Conservation (phyloP, 495 filamentous ascomycete species). For the Xylaria bambusicola region DNA sequence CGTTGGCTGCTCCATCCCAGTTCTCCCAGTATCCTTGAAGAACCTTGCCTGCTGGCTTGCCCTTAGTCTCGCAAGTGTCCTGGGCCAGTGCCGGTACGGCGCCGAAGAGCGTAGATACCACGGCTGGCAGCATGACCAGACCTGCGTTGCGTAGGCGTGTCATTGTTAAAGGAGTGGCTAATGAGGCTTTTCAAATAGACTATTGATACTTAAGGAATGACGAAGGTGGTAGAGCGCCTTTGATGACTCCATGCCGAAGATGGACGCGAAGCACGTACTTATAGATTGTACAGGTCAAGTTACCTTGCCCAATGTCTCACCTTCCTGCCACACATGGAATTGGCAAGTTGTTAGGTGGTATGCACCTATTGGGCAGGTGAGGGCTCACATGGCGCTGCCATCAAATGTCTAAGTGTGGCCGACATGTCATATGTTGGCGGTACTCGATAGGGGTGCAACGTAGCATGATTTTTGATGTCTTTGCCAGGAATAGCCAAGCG, state of each 20-base stretch:
- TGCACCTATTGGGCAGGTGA: constrained; percentile 8
- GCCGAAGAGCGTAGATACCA: constrained; percentile 18
- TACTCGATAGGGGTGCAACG: background rate
- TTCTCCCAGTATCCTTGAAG: constrained; percentile 32
- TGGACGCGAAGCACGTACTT: background rate
- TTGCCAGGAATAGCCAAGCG: background rate
- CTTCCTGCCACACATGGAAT: background rate
- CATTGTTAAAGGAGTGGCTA: constrained; percentile 11
- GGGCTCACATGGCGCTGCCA: constrained; percentile 1
- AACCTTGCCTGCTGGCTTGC: constrained; percentile 26
- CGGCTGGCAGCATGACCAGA: constrained; percentile 12
- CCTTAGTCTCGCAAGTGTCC: constrained; percentile 24
- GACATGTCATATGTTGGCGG: constrained; percentile 3
- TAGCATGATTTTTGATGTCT: background rate
- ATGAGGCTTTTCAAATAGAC: background rate
- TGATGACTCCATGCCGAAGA: background rate
- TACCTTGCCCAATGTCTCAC: background rate
- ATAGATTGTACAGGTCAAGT: background rate
- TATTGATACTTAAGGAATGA: background rate
- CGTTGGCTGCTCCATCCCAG: constrained; percentile 26
- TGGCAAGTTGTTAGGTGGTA: background rate
- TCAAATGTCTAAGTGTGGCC: background rate
- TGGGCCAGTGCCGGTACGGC: constrained; percentile 14
- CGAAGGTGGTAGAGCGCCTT: background rate
- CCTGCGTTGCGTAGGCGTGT: constrained; percentile 18